Conservation (phyloP, 768 basidiomycete genomes). For the Tulasnella sp. region DNA sequence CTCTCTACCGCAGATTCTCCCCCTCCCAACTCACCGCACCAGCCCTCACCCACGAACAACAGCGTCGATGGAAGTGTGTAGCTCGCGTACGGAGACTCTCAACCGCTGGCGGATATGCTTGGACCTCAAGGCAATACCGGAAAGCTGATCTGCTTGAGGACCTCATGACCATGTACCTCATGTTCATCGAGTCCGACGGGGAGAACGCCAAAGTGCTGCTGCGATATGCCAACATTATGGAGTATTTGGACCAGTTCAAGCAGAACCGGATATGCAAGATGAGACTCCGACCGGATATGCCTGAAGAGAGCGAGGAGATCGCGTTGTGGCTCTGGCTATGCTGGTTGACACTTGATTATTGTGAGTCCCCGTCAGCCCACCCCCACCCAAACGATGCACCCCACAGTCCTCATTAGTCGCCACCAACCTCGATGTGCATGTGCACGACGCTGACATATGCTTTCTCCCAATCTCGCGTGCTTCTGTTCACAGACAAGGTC, state of each 20-base stretch:
- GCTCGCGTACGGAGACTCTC: conserved; percentile 16
- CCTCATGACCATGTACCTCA: conserved; percentile 36
- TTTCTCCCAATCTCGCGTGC: neutral
- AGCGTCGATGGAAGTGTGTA: conserved; percentile 21
- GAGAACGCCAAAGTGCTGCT: conserved; percentile 31
- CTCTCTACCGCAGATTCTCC: conserved; percentile 33
- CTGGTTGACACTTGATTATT: conserved; percentile 25
- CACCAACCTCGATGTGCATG: neutral
- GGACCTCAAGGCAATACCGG: neutral
- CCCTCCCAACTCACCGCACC: neutral
- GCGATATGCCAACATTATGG: conserved; percentile 1
- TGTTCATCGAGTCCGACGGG: conserved; percentile 34
- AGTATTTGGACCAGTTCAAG: conserved; percentile 9
- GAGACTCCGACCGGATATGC: conserved; percentile 23
- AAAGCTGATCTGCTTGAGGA: conserved; percentile 18
- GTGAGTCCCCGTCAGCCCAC: neutral
- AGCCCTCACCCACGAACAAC: conserved; percentile 30
- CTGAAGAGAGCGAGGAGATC: conserved; percentile 28
- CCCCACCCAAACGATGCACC: neutral
- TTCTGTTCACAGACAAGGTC: conserved; percentile 6
- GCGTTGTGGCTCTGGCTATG: conserved; percentile 23
- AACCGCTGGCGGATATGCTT: neutral
- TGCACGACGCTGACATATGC: neutral
- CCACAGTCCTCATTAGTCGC: neutral
- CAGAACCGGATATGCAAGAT: neutral